Evolutionary conservation across 176 grass and related monocot genomes (phyloP), one percentile per base, ranked within the genome.

Genomic region (Cenchrus purpureus): DNA sequence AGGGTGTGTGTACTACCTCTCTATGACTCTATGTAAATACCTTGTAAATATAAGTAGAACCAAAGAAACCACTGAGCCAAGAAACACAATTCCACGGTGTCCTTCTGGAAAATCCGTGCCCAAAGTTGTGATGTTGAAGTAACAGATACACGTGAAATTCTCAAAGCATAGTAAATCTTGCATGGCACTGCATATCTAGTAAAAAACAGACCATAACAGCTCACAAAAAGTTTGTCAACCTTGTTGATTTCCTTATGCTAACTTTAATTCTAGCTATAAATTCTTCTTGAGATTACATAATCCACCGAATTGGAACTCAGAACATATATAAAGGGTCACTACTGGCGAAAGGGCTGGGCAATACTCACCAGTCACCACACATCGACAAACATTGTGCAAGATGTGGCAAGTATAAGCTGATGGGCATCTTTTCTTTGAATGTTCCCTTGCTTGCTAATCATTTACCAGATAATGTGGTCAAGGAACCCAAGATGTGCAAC

Each of bases 281-380:
- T 62, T 77, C 54, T 78, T 62, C 29, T 28, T 53, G n/a, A 78
- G 59, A 69, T 62, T 46, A 85, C 25, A 77, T 77, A 76, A 76
- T 13, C 31, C 19, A 28, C 10, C 16, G 53, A 75, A 67, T 65
- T 84, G 50, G 34, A 68, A 67, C 22, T n/a, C 37, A 68, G 14
- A 68, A 68, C 16, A 68, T 25, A 25, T 25, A 25, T 8, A 12
- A 25, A 45, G 37, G 64, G n/a, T 40, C 37, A 40, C 37, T 11
- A 49, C 48, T 49, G 9, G 48, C 2, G 9, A 49, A 49, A 49
- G 48, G 9, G 9, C 8, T 10, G 48, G 10, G 48, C 9, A 9
- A 49, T 49, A 11, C 48, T 49, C 48, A 8, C 2, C 48, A 11
- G 9, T 49, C 48, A 8, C 2, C 48, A 49, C 48, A 49, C 48